phyloP scores from a whole-genome alignment of 179 eudicot species.

The Spergularia azorica region DNA sequence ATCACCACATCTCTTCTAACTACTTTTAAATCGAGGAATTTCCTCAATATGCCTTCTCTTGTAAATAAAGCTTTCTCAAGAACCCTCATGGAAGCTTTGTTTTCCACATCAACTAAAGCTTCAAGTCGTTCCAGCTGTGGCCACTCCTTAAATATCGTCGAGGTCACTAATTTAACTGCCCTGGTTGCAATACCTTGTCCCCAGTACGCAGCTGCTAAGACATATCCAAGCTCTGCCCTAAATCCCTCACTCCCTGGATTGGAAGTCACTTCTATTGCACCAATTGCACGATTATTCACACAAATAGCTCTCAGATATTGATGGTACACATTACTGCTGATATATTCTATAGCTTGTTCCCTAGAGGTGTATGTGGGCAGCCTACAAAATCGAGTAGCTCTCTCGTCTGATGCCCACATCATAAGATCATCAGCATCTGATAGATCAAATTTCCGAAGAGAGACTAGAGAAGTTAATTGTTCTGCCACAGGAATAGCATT shows the following conservation, averaged over 20 bases:
- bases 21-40: constrained; percentile 21
- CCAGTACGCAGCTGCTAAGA: constrained; percentile 26
- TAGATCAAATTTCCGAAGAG: constrained; percentile 42
- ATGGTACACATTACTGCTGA: constrained; percentile 34
- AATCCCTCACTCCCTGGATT: constrained; percentile 30
- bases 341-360: constrained; percentile 38
- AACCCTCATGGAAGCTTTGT: constrained; percentile 31
- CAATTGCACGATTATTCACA: constrained; percentile 40
- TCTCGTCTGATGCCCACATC: constrained; percentile 52
- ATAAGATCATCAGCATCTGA: constrained; percentile 53
- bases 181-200: constrained; percentile 31
- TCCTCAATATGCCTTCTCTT: constrained; percentile 32
- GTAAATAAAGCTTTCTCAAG: constrained; percentile 32
- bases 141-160: constrained; percentile 24
- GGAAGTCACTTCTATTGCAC: constrained; percentile 33
- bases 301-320: constrained; percentile 60
- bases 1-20: constrained; percentile 28
- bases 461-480: constrained; percentile 21
- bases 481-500: not conserved
- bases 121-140: constrained; percentile 30
- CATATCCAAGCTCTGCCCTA: constrained; percentile 34
- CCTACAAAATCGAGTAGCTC: constrained; percentile 45
- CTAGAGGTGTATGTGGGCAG: constrained; percentile 41
- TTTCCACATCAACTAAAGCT: constrained; percentile 33
- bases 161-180: constrained; percentile 26